Percentiles rank a stretch among this genome's conserved stretches.
Conservation (phyloP, 164 flowering plant species). For the Nelumbo lutea region DNA sequence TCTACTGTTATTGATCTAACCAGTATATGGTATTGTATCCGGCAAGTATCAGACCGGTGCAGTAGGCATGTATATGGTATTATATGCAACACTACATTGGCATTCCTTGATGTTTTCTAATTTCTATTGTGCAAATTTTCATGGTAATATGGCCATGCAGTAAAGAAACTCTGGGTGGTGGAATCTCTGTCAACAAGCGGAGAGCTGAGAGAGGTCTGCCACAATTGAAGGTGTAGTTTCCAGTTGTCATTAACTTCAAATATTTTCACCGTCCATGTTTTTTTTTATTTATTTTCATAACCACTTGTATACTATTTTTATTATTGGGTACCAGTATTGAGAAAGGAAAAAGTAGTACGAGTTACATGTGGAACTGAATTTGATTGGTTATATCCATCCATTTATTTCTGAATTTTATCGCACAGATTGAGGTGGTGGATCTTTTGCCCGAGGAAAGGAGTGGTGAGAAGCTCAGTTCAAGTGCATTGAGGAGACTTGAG, state of each 20-base stretch:
- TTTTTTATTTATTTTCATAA: too few relatives aligned
- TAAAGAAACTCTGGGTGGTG: slow-evolving; percentile 83
- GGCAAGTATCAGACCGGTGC: too few relatives aligned
- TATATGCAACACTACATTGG: neutral
- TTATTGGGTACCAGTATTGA: too few relatives aligned
- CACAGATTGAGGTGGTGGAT: slow-evolving; percentile 88
- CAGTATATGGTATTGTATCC: too few relatives aligned
- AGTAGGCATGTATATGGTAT: neutral
- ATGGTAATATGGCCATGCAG: slow-evolving; percentile 29
- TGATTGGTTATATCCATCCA: neutral
- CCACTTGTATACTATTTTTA: too few relatives aligned
- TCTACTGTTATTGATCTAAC: too few relatives aligned
- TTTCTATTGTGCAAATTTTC: neutral
- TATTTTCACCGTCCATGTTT: too few relatives aligned
- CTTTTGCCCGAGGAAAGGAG: slow-evolving; percentile 51
- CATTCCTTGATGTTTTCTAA: neutral
- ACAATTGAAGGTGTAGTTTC: slow-evolving; percentile 51
- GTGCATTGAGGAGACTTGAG: slow-evolving; percentile 60
- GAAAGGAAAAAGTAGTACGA: too few relatives aligned
- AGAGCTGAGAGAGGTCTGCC: slow-evolving; percentile 77
- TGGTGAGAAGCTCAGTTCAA: slow-evolving; percentile 73
- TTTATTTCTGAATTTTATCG: neutral
- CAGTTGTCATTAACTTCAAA: too few relatives aligned
- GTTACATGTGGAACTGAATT: neutral
- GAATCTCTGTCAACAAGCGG: slow-evolving; percentile 73